These are phyloP conservation scores for Neonothopanus nambi DNA, from an alignment of 1,284 basidiomycete genomes.

Conservation along the genomic window DNA sequence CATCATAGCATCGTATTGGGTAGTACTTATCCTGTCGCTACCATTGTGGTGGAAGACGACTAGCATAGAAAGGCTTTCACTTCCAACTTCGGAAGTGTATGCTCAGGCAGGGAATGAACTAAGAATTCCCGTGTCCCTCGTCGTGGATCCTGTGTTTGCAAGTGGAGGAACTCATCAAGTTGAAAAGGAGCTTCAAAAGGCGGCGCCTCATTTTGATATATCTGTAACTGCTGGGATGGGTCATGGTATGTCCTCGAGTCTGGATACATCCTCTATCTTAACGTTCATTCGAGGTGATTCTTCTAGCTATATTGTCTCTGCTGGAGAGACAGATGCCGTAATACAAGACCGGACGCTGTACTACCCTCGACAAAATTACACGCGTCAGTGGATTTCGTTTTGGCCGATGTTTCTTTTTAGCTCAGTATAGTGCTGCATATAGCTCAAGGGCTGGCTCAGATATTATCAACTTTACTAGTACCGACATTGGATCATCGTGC, in stretches of 20 bases:
- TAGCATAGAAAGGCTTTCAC: constrained; percentile 75
- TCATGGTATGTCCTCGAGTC: not conserved
- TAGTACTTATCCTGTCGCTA: constrained; percentile 67
- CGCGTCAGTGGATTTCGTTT: not conserved
- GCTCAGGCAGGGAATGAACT: constrained; percentile 49
- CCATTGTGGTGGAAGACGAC: constrained; percentile 92
- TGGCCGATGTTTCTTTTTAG: not conserved
- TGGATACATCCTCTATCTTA: not conserved
- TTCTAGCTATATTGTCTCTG: constrained; percentile 5
- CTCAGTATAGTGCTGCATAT: not conserved
- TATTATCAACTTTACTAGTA: constrained; percentile 48
- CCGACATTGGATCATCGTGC: constrained; percentile 58
- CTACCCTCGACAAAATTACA: not conserved
- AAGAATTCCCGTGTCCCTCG: constrained; percentile 53
- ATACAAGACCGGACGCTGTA: constrained; percentile 8
- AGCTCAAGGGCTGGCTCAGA: constrained; percentile 34
- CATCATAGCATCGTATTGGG: constrained; percentile 76
- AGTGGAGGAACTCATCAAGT: constrained; percentile 12
- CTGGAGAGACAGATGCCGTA: constrained; percentile 1
- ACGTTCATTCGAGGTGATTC: constrained; percentile 1
- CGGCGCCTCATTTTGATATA: constrained; percentile 36
- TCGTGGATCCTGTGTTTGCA: constrained; percentile 36
- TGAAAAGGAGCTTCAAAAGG: constrained; percentile 23
- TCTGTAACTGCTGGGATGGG: constrained; percentile 20
- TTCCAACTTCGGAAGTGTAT: constrained; percentile 67